Evolutionary conservation across 75 land plant genomes (phyloP).

Genomic region (Pinus tabuliformis): DNA sequence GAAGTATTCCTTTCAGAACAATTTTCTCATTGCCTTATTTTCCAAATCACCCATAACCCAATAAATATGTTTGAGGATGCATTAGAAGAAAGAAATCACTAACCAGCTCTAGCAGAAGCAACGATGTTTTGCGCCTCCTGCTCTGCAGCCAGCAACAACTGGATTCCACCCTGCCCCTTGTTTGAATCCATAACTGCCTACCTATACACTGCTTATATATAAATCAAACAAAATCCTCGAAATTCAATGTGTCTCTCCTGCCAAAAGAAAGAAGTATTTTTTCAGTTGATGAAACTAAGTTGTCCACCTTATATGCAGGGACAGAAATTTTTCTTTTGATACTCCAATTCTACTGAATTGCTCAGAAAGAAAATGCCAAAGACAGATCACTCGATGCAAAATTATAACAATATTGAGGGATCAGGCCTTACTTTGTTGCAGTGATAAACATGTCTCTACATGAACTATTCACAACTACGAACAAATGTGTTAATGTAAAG

Average conservation of each 20-base stretch:
- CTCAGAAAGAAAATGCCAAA: no score
- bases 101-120: conserved; percentile 76
- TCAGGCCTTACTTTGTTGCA: no score
- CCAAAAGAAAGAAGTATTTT: neutral
- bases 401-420: no score
- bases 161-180: conserved; percentile 77
- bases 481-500: no score
- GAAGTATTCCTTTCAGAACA: neutral
- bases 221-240: neutral
- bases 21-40: neutral
- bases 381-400: no score
- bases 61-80: neutral
- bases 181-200: conserved; percentile 29
- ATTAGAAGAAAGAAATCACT: neutral
- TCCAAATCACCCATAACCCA: neutral
- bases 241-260: neutral
- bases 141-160: conserved; percentile 84
- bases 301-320: neutral
- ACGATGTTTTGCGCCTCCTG: conserved; percentile 94
- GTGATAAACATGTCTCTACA: no score
- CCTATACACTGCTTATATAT: neutral
- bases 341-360: neutral
- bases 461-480: no score
- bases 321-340: neutral
- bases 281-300: no score